phyloP scores from a whole-genome alignment of 2,329 filamentous ascomycete genomes.

The Ophiostoma novo-ulmi region DNA sequence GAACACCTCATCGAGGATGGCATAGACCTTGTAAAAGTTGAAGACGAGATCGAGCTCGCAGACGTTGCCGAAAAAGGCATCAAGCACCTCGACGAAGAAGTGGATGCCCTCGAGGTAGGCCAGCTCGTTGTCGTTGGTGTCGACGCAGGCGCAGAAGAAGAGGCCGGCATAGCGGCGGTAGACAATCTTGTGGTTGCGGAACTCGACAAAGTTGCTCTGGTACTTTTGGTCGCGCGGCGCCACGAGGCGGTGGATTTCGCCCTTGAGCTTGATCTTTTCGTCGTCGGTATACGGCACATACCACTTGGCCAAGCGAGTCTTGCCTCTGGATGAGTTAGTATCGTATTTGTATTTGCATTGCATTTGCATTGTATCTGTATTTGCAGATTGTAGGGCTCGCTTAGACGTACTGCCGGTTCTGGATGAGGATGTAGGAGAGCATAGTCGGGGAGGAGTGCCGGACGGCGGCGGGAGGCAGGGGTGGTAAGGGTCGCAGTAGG shows the following conservation, averaged over 20 bases:
- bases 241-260: conserved; percentile 96
- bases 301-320: conserved; percentile 97
- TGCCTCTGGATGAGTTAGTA: conserved; percentile 60
- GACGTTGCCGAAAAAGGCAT: conserved; percentile 98
- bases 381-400: background rate
- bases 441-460: conserved; percentile 36
- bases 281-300: conserved; percentile 98
- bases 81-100: conserved; percentile 98
- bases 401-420: conserved; percentile 69
- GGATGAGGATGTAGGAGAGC: conserved; percentile 83
- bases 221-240: conserved; percentile 98
- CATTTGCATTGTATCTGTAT: background rate
- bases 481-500: background rate
- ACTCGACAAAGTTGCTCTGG: conserved; percentile 98
- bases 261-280: conserved; percentile 98
- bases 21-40: conserved; percentile 86
- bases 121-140: conserved; percentile 97
- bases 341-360: background rate
- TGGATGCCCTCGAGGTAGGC: conserved; percentile 96
- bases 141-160: conserved; percentile 98
- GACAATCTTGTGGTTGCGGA: conserved; percentile 90
- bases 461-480: background rate
- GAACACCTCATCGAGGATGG: conserved; percentile 97
- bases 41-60: conserved; percentile 92
- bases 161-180: conserved; percentile 96